phyloP scores from a whole-genome alignment of 2,329 filamentous ascomycete genomes.

The Magnaporthiopsis poae region DNA sequence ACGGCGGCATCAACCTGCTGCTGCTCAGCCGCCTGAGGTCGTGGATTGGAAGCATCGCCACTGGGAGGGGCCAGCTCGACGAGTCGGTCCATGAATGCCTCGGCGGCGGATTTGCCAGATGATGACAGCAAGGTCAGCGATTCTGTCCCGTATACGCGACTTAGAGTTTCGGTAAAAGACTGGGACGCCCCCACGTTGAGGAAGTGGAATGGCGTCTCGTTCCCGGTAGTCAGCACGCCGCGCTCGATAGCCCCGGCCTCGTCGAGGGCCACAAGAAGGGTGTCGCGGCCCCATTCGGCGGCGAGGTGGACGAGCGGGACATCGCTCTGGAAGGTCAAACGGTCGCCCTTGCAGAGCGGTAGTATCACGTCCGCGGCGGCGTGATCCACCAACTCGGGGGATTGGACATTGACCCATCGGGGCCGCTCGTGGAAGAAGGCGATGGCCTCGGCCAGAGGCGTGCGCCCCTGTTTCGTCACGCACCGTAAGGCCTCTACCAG shows the following conservation, averaged over 20 bases:
- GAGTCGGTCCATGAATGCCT: not conserved
- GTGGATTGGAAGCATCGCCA: not conserved
- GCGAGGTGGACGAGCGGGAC: conserved; percentile 1
- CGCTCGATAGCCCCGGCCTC: not conserved
- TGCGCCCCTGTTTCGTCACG: not conserved
- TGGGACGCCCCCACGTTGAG: not conserved
- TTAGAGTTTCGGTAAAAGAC: not conserved
- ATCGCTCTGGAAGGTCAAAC: not conserved
- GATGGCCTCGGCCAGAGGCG: conserved; percentile 3
- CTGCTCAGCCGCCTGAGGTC: too few relatives aligned
- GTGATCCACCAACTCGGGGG: not conserved
- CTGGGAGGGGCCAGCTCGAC: not conserved
- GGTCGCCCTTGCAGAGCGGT: not conserved
- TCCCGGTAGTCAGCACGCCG: not conserved
- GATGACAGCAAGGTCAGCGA: not conserved
- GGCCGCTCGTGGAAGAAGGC: not conserved
- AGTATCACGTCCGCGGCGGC: not conserved
- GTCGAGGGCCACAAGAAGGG: not conserved
- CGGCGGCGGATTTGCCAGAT: not conserved
- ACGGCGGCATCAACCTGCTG: not conserved
- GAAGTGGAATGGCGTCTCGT: conserved; percentile 4
- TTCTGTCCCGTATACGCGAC: not conserved
- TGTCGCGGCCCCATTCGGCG: not conserved
- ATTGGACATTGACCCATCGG: not conserved
- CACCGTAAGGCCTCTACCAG: not conserved